phyloP scores from a whole-genome alignment of 1,284 basidiomycete species.

The Xerocomus nothofagi region DNA sequence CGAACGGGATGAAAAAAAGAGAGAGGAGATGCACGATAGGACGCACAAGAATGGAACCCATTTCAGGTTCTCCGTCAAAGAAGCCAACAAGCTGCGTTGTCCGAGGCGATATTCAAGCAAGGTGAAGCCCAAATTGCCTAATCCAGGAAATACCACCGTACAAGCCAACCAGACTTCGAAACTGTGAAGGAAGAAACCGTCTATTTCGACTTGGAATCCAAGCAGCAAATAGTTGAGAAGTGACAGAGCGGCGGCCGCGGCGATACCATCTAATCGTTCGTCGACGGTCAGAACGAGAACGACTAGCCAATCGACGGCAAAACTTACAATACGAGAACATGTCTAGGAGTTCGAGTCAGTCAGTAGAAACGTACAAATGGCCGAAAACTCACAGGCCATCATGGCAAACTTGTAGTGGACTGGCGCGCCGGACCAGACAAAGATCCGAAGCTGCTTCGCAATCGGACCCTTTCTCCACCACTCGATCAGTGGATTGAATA shows the following conservation, averaged over 20 bases:
- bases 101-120: constrained; percentile 78
- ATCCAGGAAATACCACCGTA: constrained; percentile 71
- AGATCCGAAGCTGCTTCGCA: constrained; percentile 71
- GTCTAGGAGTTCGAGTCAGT: constrained; percentile 44
- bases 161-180: constrained; percentile 80
- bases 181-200: constrained; percentile 68
- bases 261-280: constrained; percentile 61
- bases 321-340: constrained; percentile 81
- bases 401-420: constrained; percentile 82
- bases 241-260: constrained; percentile 63
- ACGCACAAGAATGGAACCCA: constrained; percentile 82
- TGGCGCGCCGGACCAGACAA: constrained; percentile 77
- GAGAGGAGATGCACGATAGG: constrained; percentile 22
- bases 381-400: constrained; percentile 64
- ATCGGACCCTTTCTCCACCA: constrained; percentile 79
- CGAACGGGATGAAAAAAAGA: constrained; percentile 27
- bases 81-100: constrained; percentile 47
- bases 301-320: not conserved
- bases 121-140: constrained; percentile 72
- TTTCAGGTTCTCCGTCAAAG: constrained; percentile 62
- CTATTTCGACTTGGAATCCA: constrained; percentile 60
- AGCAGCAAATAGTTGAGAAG: constrained; percentile 73
- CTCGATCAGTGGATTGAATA: constrained; percentile 72
- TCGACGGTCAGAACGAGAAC: not conserved
- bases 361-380: constrained; percentile 15